phyloP scores from a whole-genome alignment of 2,329 filamentous ascomycete species.

The Trichoderma sp. region DNA sequence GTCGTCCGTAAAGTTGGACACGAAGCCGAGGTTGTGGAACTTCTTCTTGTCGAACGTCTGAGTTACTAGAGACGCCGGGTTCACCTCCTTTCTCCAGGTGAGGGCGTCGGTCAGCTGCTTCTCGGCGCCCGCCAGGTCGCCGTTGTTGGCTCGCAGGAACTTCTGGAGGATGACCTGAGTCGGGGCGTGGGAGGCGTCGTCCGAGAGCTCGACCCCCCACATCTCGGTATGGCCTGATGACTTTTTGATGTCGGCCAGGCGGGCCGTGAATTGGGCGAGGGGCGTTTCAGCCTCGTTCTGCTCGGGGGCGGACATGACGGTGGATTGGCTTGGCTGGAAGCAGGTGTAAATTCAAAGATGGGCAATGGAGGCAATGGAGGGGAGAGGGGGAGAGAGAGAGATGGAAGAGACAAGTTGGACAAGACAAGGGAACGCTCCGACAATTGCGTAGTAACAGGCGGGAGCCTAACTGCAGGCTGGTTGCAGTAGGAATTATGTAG shows the following conservation, averaged over 20 bases:
- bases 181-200: slow-evolving; percentile 60
- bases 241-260: slow-evolving; percentile 59
- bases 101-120: slow-evolving; percentile 78
- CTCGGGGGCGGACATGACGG: slow-evolving; percentile 34
- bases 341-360: neutral
- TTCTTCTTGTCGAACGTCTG: slow-evolving; percentile 66
- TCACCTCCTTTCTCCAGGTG: slow-evolving; percentile 76
- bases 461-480: neutral
- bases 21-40: slow-evolving; percentile 78
- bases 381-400: neutral
- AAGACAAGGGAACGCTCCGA: neutral
- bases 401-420: neutral
- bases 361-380: neutral
- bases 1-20: slow-evolving; percentile 67
- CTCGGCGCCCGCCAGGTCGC: slow-evolving; percentile 71
- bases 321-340: neutral
- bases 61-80: slow-evolving; percentile 67
- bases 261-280: slow-evolving; percentile 58
- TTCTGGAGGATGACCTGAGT: slow-evolving; percentile 88
- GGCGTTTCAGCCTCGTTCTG: slow-evolving; percentile 36
- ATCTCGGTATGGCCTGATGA: slow-evolving; percentile 71
- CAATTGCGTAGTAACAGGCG: neutral
- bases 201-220: slow-evolving; percentile 75
- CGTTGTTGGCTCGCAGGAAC: slow-evolving; percentile 87
- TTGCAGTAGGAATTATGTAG: neutral